Conservation (phyloP, 2,329 filamentous ascomycete species). For the Neonectria hederae region DNA sequence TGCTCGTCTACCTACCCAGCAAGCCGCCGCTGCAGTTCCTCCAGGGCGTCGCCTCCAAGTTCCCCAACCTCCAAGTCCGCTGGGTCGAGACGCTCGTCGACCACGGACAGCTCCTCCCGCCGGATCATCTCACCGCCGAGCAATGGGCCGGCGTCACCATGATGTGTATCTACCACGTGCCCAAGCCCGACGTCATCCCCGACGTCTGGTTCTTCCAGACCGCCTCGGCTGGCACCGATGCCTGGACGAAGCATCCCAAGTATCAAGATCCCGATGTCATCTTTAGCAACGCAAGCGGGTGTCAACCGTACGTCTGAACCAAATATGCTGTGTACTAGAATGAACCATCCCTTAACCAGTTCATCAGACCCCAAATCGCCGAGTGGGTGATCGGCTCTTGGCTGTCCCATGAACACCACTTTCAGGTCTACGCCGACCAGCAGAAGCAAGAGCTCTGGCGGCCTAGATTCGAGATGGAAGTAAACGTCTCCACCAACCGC, state of each 20-base stretch:
- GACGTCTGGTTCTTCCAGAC: conserved; percentile 57
- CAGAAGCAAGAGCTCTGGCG: conserved; percentile 45
- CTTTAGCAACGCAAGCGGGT: conserved; percentile 54
- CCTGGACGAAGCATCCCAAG: conserved; percentile 48
- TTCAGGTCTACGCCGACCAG: conserved; percentile 42
- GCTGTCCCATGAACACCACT: conserved; percentile 47
- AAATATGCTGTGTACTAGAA: not conserved
- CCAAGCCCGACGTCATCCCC: conserved; percentile 44
- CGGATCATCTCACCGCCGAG: conserved; percentile 44
- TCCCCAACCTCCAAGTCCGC: conserved; percentile 51
- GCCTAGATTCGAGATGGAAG: conserved; percentile 23
- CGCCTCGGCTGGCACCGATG: conserved; percentile 54
- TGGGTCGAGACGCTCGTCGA: conserved; percentile 42
- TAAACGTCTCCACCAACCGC: conserved; percentile 46
- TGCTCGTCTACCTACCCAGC: conserved; percentile 51
- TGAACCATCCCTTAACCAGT: not conserved
- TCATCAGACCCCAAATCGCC: conserved; percentile 49
- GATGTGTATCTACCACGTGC: conserved; percentile 46
- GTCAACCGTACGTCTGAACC: conserved; percentile 52
- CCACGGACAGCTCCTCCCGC: conserved; percentile 27
- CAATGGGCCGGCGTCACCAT: conserved; percentile 55
- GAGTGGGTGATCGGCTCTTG: conserved; percentile 53
- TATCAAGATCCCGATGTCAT: conserved; percentile 48
- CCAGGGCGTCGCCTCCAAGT: conserved; percentile 43
- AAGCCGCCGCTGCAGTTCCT: conserved; percentile 48